Evolutionary conservation across 176 grass and related monocot genomes (phyloP).

Genomic region (Rhynchospora tenuis): DNA sequence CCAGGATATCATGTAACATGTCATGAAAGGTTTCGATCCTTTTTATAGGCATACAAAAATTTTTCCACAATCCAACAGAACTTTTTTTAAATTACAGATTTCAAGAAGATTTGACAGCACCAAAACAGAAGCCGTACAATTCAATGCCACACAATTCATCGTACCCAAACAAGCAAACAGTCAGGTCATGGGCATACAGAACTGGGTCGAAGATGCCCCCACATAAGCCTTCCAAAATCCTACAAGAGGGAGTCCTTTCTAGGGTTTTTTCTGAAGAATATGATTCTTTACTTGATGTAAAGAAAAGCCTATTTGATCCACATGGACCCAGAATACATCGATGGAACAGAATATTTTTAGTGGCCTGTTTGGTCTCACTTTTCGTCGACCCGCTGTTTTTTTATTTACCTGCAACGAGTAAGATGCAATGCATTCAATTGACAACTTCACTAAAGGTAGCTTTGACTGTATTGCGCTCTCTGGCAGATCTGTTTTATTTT

Average conservation of each 20-base stretch:
- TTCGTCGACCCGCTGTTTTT: conserved; percentile 93
- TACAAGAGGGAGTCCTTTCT: conserved; percentile 43
- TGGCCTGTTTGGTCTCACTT: conserved; percentile 56
- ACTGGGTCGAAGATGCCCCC: conserved; percentile 25
- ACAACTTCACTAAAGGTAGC: conserved; percentile 30
- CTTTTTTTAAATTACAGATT: conserved; percentile 43
- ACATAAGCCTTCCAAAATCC: conserved; percentile 31
- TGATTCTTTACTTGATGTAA: conserved; percentile 40
- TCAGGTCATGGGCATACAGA: conserved; percentile 32
- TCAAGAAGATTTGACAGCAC: conserved; percentile 44
- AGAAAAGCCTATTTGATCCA: conserved; percentile 51
- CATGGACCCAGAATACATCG: conserved; percentile 47
- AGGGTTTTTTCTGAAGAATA: conserved; percentile 86
- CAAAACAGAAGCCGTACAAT: conserved; percentile 24
- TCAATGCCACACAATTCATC: conserved; percentile 17
- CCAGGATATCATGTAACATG: background rate
- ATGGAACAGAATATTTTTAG: conserved; percentile 85
- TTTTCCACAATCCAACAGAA: background rate
- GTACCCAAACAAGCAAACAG: conserved; percentile 26
- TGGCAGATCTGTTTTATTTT: conserved; percentile 68
- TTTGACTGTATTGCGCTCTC: conserved; percentile 55
- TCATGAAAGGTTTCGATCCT: background rate
- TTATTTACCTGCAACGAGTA: conserved; percentile 55
- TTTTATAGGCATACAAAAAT: background rate
- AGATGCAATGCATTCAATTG: conserved; percentile 50